These are phyloP conservation scores for Euphorbia schlechtendalii DNA, from an alignment of 441 rosid genomes.

Conservation along the genomic window DNA sequence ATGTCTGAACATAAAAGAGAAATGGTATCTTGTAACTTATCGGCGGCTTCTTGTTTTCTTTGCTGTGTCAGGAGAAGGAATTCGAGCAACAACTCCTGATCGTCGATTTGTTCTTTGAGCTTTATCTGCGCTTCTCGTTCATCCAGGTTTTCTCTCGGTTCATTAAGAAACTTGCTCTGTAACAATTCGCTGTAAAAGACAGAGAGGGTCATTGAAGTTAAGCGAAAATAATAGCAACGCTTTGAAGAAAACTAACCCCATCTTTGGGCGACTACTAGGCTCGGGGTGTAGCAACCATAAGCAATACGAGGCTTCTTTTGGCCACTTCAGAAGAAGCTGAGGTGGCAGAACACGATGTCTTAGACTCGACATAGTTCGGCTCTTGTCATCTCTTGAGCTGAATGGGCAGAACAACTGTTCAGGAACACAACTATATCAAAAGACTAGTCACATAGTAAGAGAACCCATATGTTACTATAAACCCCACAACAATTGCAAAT, in stretches of 20 bases:
- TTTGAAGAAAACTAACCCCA: slow-evolving; percentile 57
- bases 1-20: slow-evolving; percentile 73
- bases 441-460: no score
- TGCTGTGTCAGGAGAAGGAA: slow-evolving; percentile 70
- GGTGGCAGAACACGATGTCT: slow-evolving; percentile 98
- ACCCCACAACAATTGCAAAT: no score
- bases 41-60: slow-evolving; percentile 71
- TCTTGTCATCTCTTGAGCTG: slow-evolving; percentile 80
- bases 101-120: slow-evolving; percentile 70
- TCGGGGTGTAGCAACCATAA: slow-evolving; percentile 93
- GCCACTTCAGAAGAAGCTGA: slow-evolving; percentile 72
- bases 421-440: slow-evolving; percentile 28
- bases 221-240: no score
- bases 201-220: not conserved
- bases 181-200: slow-evolving; percentile 57
- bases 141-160: slow-evolving; percentile 64
- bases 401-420: slow-evolving; percentile 83
- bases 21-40: slow-evolving; percentile 57
- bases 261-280: slow-evolving; percentile 65
- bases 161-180: slow-evolving; percentile 77
- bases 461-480: no score
- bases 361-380: slow-evolving; percentile 83
- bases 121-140: slow-evolving; percentile 84
- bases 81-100: slow-evolving; percentile 77
- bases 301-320: slow-evolving; percentile 94